These are phyloP conservation scores for Gynostemma pentaphyllum DNA, from an alignment of 306 rosid genomes.

Conservation along the genomic window DNA sequence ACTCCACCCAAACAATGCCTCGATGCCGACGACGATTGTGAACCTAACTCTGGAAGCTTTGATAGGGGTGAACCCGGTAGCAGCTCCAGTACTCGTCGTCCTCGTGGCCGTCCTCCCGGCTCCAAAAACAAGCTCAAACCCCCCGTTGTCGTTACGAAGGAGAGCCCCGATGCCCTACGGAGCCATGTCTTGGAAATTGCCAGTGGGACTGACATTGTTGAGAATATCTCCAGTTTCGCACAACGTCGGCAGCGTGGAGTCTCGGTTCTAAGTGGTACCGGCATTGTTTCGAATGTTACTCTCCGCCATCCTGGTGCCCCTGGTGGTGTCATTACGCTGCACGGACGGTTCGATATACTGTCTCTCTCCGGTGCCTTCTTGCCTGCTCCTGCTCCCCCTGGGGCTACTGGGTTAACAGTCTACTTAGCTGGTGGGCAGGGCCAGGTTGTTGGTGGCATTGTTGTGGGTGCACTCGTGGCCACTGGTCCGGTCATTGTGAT, in stretches of 20 bases:
- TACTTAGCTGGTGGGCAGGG: conserved; percentile 74
- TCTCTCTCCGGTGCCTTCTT: conserved; percentile 68
- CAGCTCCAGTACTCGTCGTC: conserved; percentile 44
- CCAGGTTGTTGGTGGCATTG: conserved; percentile 75
- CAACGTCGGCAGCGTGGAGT: conserved; percentile 82
- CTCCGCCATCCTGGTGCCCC: conserved; percentile 64
- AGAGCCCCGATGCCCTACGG: conserved; percentile 70
- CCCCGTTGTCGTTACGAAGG: conserved; percentile 59
- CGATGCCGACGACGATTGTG: conserved; percentile 37
- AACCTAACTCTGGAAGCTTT: conserved; percentile 14
- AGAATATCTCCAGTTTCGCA: conserved; percentile 53
- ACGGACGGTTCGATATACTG: conserved; percentile 66
- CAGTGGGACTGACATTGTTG: conserved; percentile 54
- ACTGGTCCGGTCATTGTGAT: conserved; percentile 70
- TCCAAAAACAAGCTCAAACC: conserved; percentile 76
- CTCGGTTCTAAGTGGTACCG: conserved; percentile 69
- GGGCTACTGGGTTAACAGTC: conserved; percentile 56
- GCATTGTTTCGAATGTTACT: conserved; percentile 56
- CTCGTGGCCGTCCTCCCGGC: conserved; percentile 84
- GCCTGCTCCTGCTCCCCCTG: conserved; percentile 79
- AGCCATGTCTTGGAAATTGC: conserved; percentile 74
- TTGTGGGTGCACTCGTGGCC: conserved; percentile 56
- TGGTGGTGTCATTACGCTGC: conserved; percentile 38
- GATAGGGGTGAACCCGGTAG: conserved; percentile 32
- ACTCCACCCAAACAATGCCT: conserved; percentile 20